phyloP scores from a whole-genome alignment of 1,284 basidiomycete genomes.

The Sanghuangporus sanghuang region DNA sequence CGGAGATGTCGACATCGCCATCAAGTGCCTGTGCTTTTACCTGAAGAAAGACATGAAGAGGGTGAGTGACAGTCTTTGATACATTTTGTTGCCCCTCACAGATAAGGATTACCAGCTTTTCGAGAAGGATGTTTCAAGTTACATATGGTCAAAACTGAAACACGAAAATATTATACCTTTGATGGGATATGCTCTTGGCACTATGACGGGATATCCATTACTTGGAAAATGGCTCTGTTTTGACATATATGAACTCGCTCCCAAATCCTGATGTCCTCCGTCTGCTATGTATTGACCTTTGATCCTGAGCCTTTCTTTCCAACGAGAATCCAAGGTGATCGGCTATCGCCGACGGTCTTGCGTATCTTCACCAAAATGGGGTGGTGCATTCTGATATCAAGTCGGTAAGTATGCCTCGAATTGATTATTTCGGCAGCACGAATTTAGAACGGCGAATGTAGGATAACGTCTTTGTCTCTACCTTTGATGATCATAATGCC shows the following conservation, averaged over 20 bases:
- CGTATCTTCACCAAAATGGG: conserved; percentile 3
- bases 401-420: not conserved
- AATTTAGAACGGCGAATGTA: not conserved
- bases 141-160: conserved; percentile 8
- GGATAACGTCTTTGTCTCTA: conserved; percentile 11
- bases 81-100: not conserved
- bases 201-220: not conserved
- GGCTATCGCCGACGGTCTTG: conserved; percentile 5
- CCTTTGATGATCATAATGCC: not conserved
- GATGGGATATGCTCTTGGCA: conserved; percentile 2
- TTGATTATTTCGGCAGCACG: not conserved
- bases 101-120: not conserved
- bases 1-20: not conserved
- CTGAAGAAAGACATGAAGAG: not conserved
- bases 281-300: not conserved
- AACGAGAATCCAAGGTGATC: not conserved
- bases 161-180: conserved; percentile 8
- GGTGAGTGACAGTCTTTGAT: not conserved
- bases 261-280: not conserved
- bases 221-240: not conserved
- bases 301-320: not conserved
- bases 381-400: conserved; percentile 11
- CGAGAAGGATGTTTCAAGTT: conserved; percentile 7
- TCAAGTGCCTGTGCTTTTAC: conserved; percentile 11
- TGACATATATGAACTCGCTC: not conserved